Conservation (phyloP, 106 monocot species). For the Gastrodia elata region DNA sequence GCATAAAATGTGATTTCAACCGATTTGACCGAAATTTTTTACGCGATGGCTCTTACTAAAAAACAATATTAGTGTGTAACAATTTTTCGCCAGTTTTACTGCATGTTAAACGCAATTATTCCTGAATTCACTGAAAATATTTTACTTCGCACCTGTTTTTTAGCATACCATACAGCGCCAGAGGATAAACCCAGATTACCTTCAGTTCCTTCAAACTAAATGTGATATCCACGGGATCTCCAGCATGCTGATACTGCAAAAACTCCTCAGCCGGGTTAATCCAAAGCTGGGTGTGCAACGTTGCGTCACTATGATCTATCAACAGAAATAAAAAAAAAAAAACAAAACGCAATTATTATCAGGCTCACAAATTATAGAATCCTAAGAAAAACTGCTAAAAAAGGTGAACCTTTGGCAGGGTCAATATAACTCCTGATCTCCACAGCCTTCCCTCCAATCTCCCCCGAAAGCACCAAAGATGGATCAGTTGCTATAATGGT, state of each 20-base stretch:
- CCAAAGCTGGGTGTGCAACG: constrained; percentile 93
- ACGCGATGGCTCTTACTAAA: no score
- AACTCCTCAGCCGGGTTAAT: constrained; percentile 93
- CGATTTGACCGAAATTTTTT: no score
- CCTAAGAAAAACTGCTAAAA: constrained; percentile 5
- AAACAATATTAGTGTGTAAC: no score
- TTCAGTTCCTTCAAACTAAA: constrained; percentile 67
- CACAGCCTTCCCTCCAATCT: constrained; percentile 81
- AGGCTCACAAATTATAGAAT: not conserved
- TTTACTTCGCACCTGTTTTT: no score
- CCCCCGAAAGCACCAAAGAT: constrained; percentile 21
- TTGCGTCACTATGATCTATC: constrained; percentile 68
- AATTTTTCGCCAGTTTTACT: no score
- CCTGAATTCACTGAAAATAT: no score
- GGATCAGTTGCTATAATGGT: constrained; percentile 84
- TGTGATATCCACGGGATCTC: constrained; percentile 84
- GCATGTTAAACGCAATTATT: no score
- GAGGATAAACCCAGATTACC: not conserved
- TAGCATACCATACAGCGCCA: no score
- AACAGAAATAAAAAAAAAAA: not conserved
- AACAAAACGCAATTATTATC: not conserved
- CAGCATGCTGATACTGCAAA: constrained; percentile 66
- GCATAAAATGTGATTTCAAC: no score
- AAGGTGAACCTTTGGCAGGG: constrained; percentile 58
- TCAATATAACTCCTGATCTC: constrained; percentile 89